These are phyloP conservation scores for Cucurbita pepo DNA, from an alignment of 306 rosid genomes.

Conservation along the genomic window DNA sequence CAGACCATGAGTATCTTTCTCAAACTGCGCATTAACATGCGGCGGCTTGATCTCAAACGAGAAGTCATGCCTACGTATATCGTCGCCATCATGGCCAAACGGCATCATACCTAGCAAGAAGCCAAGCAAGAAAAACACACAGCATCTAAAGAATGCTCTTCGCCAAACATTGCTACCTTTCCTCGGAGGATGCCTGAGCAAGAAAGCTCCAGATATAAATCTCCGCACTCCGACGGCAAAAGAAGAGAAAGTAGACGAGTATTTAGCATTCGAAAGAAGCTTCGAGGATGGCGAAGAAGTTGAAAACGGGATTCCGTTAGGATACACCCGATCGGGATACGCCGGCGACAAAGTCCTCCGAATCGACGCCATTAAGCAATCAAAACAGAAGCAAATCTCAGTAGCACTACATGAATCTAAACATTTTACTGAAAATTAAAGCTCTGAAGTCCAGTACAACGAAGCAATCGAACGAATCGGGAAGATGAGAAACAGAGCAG, in stretches of 20 bases:
- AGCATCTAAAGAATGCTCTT: constrained; percentile 29
- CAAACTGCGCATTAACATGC: constrained; percentile 23
- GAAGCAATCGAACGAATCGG: background rate
- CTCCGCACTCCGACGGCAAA: constrained; percentile 22
- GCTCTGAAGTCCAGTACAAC: background rate
- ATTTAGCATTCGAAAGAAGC: constrained; percentile 29
- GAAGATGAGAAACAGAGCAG: background rate
- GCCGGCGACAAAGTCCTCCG: constrained; percentile 89
- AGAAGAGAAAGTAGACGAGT: constrained; percentile 31
- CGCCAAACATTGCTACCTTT: constrained; percentile 42
- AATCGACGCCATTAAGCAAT: constrained; percentile 52
- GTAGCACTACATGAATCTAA: constrained; percentile 3
- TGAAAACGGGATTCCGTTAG: constrained; percentile 38
- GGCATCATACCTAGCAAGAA: constrained; percentile 62
- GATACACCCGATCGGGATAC: constrained; percentile 38
- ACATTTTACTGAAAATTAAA: background rate
- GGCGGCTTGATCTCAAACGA: constrained; percentile 49
- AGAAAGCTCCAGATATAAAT: constrained; percentile 20
- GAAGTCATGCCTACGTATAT: constrained; percentile 25
- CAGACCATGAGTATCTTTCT: constrained; percentile 2
- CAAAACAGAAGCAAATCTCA: background rate
- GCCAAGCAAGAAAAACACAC: constrained; percentile 61
- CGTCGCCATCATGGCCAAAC: constrained; percentile 41
- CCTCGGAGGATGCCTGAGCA: constrained; percentile 26
- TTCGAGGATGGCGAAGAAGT: constrained; percentile 53